A percentile compares a stretch with the other conserved stretches of the same genome.
Conservation (phyloP, 2,329 filamentous ascomycete genomes). For the Alternaria sp. region DNA sequence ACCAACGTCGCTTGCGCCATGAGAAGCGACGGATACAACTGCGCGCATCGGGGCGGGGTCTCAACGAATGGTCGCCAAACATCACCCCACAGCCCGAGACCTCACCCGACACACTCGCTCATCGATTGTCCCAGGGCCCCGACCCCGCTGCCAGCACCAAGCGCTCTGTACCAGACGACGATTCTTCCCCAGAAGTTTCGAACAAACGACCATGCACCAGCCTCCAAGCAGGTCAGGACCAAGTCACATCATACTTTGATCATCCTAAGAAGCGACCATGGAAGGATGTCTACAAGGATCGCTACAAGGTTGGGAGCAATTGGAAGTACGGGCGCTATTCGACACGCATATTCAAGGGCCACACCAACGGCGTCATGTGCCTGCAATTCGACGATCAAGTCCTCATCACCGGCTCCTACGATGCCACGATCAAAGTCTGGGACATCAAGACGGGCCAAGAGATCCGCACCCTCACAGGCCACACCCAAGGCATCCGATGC, state of each 20-base stretch:
- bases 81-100: slow-evolving; percentile 57
- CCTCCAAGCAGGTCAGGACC: slow-evolving; percentile 28
- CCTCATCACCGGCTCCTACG: slow-evolving; percentile 92
- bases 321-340: slow-evolving; percentile 95
- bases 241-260: slow-evolving; percentile 57
- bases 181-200: slow-evolving; percentile 30
- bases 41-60: slow-evolving; percentile 65
- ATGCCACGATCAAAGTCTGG: slow-evolving; percentile 95
- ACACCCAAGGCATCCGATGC: slow-evolving; percentile 82
- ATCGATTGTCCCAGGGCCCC: slow-evolving; percentile 20
- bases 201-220: slow-evolving; percentile 46
- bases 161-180: slow-evolving; percentile 35
- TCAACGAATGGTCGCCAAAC: slow-evolving; percentile 61
- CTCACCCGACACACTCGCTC: slow-evolving; percentile 15
- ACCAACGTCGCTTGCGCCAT: slow-evolving; percentile 84
- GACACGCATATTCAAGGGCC: slow-evolving; percentile 82
- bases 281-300: slow-evolving; percentile 97
- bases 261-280: slow-evolving; percentile 68
- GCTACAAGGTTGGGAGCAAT: slow-evolving; percentile 94
- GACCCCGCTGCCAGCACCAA: slow-evolving; percentile 32
- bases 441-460: slow-evolving; percentile 87
- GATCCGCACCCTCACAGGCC: slow-evolving; percentile 82
- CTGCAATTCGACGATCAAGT: slow-evolving; percentile 86
- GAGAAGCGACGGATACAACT: slow-evolving; percentile 86
- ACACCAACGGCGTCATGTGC: slow-evolving; percentile 86